Base-by-base conservation (phyloP, 1,284 basidiomycete species). In the Sanghuangporus weigelae region DNA sequence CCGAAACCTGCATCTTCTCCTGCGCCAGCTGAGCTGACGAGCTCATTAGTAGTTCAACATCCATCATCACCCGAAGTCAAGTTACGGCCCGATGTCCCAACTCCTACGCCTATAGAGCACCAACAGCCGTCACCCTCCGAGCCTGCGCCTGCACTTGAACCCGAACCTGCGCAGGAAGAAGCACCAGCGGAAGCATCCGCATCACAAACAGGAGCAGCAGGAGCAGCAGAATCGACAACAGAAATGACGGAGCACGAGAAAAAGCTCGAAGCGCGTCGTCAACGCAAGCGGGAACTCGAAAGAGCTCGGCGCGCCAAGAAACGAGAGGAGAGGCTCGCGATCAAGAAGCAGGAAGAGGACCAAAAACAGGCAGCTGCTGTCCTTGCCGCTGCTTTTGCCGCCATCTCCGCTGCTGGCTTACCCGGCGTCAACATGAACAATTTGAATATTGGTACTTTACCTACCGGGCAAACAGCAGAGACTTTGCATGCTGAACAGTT, bases 301-400 rank as follows among this genome's bases (percentile, higher is more conserved):
- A 80, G 82, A 56, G 80, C 80, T 36, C 78, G 80, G 67, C 77
- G 79, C 16, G 79, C 79, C 2, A 83, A 79, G 69, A 78, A 80
- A 66, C 76, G 57, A 65, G 66, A 63, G 38, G 66, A 67, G 46
- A 58, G 38, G 42, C 26, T 59, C 8, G 31, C 42, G 16, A 21
- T 46, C 46, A 63, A 57, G 53, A 26, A 57, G 21, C 54, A 48
- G 8, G 54, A 49, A 46, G 61, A 57, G 39, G 26, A 31, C 26
- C 26, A 31, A 31, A 58, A 59, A 57, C 39, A 35, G 35, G 39
- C 14, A 51, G 60, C 60, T 53, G 38, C 50, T 40, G 38, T 39
- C 6, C 23, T 36, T 38, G 49, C 51, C 12, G 42, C 58, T 31
- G 44, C 26, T n/a, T 19, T 19, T 57, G 26, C 19, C n/a, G 23